Evolutionary conservation across 2,329 filamentous ascomycete species (phyloP).

Genomic region (Nemania sp.): DNA sequence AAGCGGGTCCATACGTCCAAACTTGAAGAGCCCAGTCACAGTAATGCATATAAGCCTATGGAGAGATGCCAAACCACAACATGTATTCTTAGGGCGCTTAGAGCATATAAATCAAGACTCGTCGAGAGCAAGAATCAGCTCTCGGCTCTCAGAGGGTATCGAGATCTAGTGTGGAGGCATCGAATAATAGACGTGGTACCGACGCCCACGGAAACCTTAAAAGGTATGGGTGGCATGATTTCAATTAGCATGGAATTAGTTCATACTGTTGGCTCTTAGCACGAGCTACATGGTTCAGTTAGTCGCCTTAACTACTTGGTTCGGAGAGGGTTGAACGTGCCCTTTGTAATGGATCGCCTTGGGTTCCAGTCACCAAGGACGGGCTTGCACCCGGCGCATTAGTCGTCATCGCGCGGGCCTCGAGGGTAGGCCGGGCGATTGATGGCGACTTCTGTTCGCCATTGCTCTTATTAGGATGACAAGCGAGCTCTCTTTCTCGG

Average conservation of each 20-base stretch:
- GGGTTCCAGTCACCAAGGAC: constrained; percentile 68
- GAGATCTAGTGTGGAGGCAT: constrained; percentile 31
- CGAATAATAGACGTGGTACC: constrained; percentile 29
- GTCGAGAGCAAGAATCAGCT: constrained; percentile 21
- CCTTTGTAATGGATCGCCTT: constrained; percentile 68
- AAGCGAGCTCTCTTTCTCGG: constrained; percentile 68
- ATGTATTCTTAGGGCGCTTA: constrained; percentile 41
- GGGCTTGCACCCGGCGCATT: constrained; percentile 72
- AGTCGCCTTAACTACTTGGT: constrained; percentile 49
- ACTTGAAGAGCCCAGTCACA: constrained; percentile 41
- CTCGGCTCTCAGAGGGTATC: constrained; percentile 41
- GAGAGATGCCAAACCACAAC: constrained; percentile 42
- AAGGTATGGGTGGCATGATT: constrained; percentile 8
- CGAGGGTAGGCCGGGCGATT: constrained; percentile 47
- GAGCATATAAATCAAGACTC: constrained; percentile 40
- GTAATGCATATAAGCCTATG: constrained; percentile 42
- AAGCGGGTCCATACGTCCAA: constrained; percentile 22
- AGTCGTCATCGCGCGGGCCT: constrained; percentile 77
- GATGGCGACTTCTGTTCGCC: constrained; percentile 54
- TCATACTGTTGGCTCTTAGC: constrained; percentile 51
- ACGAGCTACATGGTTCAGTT: constrained; percentile 49
- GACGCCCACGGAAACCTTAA: constrained; percentile 8
- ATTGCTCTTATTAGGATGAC: constrained; percentile 62
- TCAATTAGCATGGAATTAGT: constrained; percentile 34
- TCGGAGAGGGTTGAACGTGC: constrained; percentile 63